A percentile compares a stretch with the other conserved stretches of the same genome.
Conservation (phyloP, 2,329 filamentous ascomycete species). For the Venturia carpophila region DNA sequence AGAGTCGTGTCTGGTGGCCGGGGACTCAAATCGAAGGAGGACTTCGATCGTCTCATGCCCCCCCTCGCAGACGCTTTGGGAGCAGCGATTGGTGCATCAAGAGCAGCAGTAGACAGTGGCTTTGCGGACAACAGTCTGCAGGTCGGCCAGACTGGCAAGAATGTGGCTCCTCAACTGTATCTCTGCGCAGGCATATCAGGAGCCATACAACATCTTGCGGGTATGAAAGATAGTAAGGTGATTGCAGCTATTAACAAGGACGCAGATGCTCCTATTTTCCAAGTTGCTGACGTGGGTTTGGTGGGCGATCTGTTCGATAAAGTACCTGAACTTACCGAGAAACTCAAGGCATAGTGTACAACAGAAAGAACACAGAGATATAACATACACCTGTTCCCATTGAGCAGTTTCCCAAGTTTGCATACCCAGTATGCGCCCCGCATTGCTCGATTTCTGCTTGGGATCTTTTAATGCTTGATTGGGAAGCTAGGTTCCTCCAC, state of each 20-base stretch:
- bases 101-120: conserved; percentile 91
- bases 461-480: too few relatives aligned
- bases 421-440: too few relatives aligned
- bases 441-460: too few relatives aligned
- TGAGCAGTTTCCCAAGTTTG: too few relatives aligned
- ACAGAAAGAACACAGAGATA: neutral
- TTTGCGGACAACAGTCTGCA: conserved; percentile 98
- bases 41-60: conserved; percentile 88
- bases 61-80: conserved; percentile 87
- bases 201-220: conserved; percentile 94
- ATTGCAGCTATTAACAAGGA: conserved; percentile 99
- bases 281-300: conserved; percentile 90
- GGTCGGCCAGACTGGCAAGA: conserved; percentile 97
- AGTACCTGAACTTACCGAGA: conserved; percentile 92
- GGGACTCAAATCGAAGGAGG: conserved; percentile 94
- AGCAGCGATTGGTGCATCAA: conserved; percentile 90
- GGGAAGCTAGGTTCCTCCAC: too few relatives aligned
- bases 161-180: conserved; percentile 92
- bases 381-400: neutral
- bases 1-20: conserved; percentile 90
- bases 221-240: conserved; percentile 99
- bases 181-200: conserved; percentile 93
- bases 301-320: conserved; percentile 94
- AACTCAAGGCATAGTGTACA: conserved; percentile 54
- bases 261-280: conserved; percentile 92